Conservation (phyloP, 768 basidiomycete genomes). For the Podaxis sp. region DNA sequence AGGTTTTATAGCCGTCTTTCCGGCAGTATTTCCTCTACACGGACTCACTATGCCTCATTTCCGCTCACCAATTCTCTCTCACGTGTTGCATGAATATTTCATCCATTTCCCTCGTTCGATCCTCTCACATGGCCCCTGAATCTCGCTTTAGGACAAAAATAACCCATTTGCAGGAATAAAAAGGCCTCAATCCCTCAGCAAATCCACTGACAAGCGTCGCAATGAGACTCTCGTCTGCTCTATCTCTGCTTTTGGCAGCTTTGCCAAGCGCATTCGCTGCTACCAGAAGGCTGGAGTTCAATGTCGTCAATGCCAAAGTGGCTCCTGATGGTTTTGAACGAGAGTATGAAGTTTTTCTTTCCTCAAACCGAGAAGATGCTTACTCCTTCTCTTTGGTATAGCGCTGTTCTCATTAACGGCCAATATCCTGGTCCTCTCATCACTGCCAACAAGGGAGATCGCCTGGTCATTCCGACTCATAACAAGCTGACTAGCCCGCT, state of each 20-base stretch:
- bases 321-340: slow-evolving; percentile 51
- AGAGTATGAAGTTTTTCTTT: slow-evolving; percentile 8
- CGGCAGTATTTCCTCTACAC: background rate
- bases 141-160: background rate
- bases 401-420: slow-evolving; percentile 22
- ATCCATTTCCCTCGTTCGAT: background rate
- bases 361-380: background rate
- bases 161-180: background rate
- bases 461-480: background rate
- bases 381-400: background rate
- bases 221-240: background rate
- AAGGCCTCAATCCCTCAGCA: background rate
- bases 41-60: background rate
- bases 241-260: background rate
- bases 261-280: background rate
- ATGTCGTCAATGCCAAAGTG: slow-evolving; percentile 42
- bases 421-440: slow-evolving; percentile 31
- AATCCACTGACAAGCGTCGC: background rate
- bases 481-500: slow-evolving; percentile 41
- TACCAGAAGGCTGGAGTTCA: slow-evolving; percentile 20
- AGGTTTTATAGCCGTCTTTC: background rate
- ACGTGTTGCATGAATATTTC: too few relatives aligned
- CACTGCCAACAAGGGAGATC: slow-evolving; percentile 25
- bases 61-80: too few relatives aligned
- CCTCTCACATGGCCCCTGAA: too few relatives aligned